Base-by-base conservation (phyloP, 306 rosid genomes). In the Cucurbita maxima region DNA sequence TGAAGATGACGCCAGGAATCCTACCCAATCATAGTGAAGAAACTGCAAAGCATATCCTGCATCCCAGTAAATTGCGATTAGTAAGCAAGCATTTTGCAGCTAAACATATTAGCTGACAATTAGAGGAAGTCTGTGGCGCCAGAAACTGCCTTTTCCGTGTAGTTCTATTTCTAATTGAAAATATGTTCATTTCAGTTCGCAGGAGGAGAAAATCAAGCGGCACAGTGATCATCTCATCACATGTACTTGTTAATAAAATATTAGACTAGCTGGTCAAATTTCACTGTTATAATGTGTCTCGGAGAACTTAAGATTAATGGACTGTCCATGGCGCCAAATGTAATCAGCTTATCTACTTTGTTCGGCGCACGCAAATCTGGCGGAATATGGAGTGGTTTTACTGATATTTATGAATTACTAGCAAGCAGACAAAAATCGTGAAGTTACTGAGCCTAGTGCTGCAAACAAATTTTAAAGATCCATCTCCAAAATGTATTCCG, bases 1-100 rank as follows among this genome's bases (percentile, higher is more conserved):
- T 6, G 53, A 56, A 74, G 55, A 58, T 56, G 69, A 56, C 22
- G 45, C 76, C 71, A 81, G 56, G 43, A 59, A 76, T 43, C 86
- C 51, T 84, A 95, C 99, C 97, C 97, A 76, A 95, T 79, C 82
- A 95, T 88, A 85, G 77, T 95, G 97, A 91, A 89, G 87, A 95
- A 89, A 93, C 99, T 89, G 90, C 96, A 95, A 62, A 95, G 88
- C 96, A 91, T 91, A 76, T 95, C 99, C 99, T 95, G 96, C 82
- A 79, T 75, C 58, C 48, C 41, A 76, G 63, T 41, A 85, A 77
- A 79, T 58, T 22, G 45, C 74, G 76, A 80, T 59, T 52, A 50
- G 58, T 81, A 43, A 87, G 78, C 79, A 83, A 14, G 77, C 54
- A 58, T 4, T 13, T 36, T 5, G 34, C 44, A 59, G 34, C 36